Percentiles rank a stretch among this genome's conserved stretches.
Evolutionary conservation across 495 filamentous ascomycete species (phyloP).

Genomic region (Sabuloglossum arenarium): DNA sequence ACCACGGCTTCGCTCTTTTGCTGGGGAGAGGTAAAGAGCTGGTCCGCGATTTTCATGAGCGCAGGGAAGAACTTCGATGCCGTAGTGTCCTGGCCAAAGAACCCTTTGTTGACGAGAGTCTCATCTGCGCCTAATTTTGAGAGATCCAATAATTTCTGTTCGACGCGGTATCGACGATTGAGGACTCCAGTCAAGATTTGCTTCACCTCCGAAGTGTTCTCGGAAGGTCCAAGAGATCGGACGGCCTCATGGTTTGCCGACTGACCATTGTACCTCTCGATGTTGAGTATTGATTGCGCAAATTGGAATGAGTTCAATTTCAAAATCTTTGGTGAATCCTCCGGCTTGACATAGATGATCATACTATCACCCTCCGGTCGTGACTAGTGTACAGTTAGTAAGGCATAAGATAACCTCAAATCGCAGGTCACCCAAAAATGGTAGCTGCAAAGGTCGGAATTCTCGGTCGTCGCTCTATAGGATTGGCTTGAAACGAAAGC

Average conservation of each 20-base stretch:
- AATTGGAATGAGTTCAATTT: conserved; percentile 42
- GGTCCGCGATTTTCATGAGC: conserved; percentile 60
- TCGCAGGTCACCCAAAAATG: conserved; percentile 27
- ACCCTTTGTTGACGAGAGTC: conserved; percentile 44
- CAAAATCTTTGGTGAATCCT: conserved; percentile 36
- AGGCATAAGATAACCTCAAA: conserved; percentile 32
- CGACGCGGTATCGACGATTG: conserved; percentile 45
- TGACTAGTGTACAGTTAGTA: conserved; percentile 57
- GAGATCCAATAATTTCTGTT: conserved; percentile 56
- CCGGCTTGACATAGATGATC: conserved; percentile 41
- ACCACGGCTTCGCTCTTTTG: conserved; percentile 51
- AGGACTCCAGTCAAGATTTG: conserved; percentile 32
- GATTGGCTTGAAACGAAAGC: conserved; percentile 35
- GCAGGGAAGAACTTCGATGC: conserved; percentile 78
- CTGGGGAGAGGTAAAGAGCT: conserved; percentile 40
- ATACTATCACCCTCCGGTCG: conserved; percentile 45
- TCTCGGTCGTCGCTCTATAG: conserved; percentile 35
- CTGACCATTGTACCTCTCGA: conserved; percentile 21
- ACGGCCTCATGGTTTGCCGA: not conserved
- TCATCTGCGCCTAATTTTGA: conserved; percentile 50
- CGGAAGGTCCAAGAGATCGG: conserved; percentile 3
- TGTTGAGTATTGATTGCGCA: conserved; percentile 36
- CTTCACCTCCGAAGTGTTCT: conserved; percentile 18
- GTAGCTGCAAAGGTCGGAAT: conserved; percentile 17
- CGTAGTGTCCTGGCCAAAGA: conserved; percentile 48